Base-by-base conservation (phyloP, 139 green algal genomes). In the Pedinophyceae sp. region DNA sequence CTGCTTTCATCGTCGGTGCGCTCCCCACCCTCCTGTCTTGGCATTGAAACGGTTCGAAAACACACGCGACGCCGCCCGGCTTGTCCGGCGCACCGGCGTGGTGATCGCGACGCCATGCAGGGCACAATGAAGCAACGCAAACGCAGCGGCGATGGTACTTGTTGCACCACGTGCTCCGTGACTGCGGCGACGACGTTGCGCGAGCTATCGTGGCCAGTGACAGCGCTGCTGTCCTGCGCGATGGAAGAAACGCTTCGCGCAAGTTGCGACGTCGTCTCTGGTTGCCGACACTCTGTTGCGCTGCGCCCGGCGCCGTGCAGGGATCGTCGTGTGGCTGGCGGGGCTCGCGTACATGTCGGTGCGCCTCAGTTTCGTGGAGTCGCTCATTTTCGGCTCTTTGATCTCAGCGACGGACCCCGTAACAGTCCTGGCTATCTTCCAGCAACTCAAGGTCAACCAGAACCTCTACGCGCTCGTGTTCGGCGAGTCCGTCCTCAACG, bases 381-480 rank as follows among this genome's bases (percentile, higher is more conserved):
- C 68, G 59, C 34, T 79, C 20, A 52, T 78, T 3, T 78, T 75
- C 38, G 66, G 78, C 20, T 55, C 78, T 3, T 56, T 82, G 25
- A 85, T 87, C 50, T 73, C 54, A 18, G 68, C 72, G 24, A 87
- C 78, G 29, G 79, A 87, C 64, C 79, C 79, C 0, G 79, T 87
- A 18, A 79, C 79, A 22, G 78, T 67, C 2, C 62, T 77, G 24
- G 27, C 47, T 26, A 45, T 51, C 47, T 64, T 64, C n/a, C 16
- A 57, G 19, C 20, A 50, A 5, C 18, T 62, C 3, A 34, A 65
- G 23, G 81, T 69, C 10, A 48, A 82, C 30, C 50, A 58, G 22
- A 64, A 88, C 27, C 62, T 93, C 29, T 86, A 93, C 65, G 76
- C 76, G 30, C 65, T 88, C 27, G 82, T 93, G 29, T 91, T 93